phyloP scores from a whole-genome alignment of 1,139 yeast genomes.

The Barnettozyma hawaiiensis region DNA sequence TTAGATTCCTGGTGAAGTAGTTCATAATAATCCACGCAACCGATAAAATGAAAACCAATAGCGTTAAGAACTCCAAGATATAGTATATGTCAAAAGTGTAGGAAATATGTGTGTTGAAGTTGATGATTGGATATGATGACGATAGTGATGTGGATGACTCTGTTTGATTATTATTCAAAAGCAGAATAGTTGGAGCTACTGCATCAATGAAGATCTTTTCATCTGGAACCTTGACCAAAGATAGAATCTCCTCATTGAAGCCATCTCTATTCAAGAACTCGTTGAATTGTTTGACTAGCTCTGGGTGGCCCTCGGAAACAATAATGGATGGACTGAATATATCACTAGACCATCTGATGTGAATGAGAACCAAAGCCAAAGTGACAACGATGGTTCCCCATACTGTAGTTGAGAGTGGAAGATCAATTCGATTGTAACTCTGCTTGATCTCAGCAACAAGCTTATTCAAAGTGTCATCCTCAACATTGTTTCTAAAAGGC shows the following conservation, averaged over 20 bases:
- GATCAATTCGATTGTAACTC: slow-evolving; percentile 33
- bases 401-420: slow-evolving; percentile 30
- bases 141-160: not conserved
- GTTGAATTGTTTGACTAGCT: slow-evolving; percentile 6
- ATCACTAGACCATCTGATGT: slow-evolving; percentile 28
- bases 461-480: not conserved
- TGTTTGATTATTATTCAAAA: not conserved
- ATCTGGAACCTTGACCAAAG: not conserved
- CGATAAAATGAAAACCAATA: slow-evolving; percentile 36
- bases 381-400: slow-evolving; percentile 24
- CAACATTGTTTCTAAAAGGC: not conserved
- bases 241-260: slow-evolving; percentile 12
- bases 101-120: slow-evolving; percentile 24
- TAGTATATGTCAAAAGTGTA: slow-evolving; percentile 37
- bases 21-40: slow-evolving; percentile 17
- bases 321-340: slow-evolving; percentile 2
- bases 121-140: not conserved
- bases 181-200: not conserved
- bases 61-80: slow-evolving; percentile 39
- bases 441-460: slow-evolving; percentile 2
- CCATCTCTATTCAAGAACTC: slow-evolving; percentile 12
- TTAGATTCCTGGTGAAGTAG: slow-evolving; percentile 15
- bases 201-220: not conserved
- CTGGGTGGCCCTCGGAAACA: not conserved
- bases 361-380: slow-evolving; percentile 22